Conservation (phyloP, 1,284 basidiomycete genomes). For the Melampsora occidentalis region DNA sequence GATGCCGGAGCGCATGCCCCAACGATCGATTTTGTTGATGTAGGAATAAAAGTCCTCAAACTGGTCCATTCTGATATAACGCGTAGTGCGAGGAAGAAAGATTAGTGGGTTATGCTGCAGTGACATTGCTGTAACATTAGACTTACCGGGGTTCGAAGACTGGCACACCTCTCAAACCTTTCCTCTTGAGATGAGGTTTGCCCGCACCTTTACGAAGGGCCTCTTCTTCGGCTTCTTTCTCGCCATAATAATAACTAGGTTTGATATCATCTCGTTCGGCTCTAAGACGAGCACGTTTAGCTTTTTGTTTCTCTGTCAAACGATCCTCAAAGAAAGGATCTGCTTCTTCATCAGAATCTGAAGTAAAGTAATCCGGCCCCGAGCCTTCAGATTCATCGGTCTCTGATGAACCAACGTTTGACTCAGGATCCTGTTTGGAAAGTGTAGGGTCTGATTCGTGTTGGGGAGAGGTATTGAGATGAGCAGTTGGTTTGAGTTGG, state of each 20-base stretch:
- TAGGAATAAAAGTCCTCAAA: constrained; percentile 76
- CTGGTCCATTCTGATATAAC: constrained; percentile 29
- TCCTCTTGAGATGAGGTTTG: constrained; percentile 14
- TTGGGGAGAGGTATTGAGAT: background rate
- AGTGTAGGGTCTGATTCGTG: constrained; percentile 1
- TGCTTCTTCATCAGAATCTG: constrained; percentile 12
- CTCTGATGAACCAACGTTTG: background rate
- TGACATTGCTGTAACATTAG: background rate
- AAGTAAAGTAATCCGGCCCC: constrained; percentile 42
- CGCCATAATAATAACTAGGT: constrained; percentile 43
- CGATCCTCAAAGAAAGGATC: constrained; percentile 14
- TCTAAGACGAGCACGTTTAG: constrained; percentile 26
- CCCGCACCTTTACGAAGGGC: constrained; percentile 30
- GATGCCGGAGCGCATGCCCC: constrained; percentile 83
- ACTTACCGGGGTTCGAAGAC: constrained; percentile 41
- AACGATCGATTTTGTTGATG: constrained; percentile 76
- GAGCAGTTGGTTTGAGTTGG: background rate
- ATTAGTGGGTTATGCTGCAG: background rate
- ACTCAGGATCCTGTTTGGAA: background rate
- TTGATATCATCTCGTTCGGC: constrained; percentile 37
- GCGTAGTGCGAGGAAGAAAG: background rate
- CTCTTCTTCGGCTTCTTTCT: constrained; percentile 31
- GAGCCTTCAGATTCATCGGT: constrained; percentile 17
- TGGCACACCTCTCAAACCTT: constrained; percentile 40
- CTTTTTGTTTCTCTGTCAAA: constrained; percentile 15